Conservation (phyloP, 176 grass and related monocot species). For the Zizania latifolia region DNA sequence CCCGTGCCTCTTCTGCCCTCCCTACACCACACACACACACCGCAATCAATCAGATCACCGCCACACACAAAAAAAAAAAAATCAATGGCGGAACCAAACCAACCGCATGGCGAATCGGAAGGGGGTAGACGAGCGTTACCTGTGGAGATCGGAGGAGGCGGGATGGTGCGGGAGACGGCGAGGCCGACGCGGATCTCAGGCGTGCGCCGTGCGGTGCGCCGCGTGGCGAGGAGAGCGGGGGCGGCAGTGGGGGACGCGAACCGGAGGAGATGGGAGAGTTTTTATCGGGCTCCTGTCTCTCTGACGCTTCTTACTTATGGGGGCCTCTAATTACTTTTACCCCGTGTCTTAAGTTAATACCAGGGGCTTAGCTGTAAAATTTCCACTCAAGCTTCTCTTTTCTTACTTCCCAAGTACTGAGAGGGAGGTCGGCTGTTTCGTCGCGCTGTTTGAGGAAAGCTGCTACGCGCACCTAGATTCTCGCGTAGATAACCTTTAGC, state of each 20-base stretch:
- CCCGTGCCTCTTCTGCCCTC: slow-evolving; percentile 22
- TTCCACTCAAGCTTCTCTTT: slow-evolving; percentile 2
- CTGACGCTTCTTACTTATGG: slow-evolving; percentile 9
- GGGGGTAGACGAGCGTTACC: neutral
- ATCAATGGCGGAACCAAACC: neutral
- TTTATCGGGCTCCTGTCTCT: neutral
- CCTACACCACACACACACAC: neutral
- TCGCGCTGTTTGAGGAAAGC: neutral
- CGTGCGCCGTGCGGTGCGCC: neutral
- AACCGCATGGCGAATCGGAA: neutral
- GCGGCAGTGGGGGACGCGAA: neutral
- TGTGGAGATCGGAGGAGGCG: slow-evolving; percentile 46
- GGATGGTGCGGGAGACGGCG: too few species aligned
- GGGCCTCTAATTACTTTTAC: slow-evolving; percentile 6
- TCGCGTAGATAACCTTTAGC: neutral
- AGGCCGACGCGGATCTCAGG: slow-evolving; percentile 32
- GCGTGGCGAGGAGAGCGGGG: neutral
- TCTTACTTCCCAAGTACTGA: too few species aligned
- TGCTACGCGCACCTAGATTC: neutral
- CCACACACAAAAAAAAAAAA: neutral
- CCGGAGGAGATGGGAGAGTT: neutral
- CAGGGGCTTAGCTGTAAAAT: neutral
- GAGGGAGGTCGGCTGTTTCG: neutral
- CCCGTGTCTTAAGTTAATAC: neutral
- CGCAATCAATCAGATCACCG: neutral